Percentiles rank a stretch among this genome's conserved stretches.
Conservation (phyloP, 2,329 filamentous ascomycete genomes). For the Grosmannia clavigera region DNA sequence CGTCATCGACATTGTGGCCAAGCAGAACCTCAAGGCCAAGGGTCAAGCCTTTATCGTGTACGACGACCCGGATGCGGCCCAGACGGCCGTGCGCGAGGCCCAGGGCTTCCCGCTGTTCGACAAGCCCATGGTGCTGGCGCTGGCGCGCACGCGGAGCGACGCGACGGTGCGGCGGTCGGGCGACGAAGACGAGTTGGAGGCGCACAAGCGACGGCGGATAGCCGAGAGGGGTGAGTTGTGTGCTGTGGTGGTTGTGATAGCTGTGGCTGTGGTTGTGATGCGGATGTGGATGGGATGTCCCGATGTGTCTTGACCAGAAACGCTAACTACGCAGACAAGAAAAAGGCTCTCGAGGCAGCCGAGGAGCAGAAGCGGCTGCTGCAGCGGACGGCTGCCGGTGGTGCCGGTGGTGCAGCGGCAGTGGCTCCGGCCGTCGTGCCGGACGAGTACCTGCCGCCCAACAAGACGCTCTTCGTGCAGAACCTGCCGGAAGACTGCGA, state of each 20-base stretch:
- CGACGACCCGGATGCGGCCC: conserved; percentile 66
- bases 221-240: conserved; percentile 69
- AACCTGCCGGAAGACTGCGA: conserved; percentile 82
- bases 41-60: conserved; percentile 95
- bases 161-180: conserved; percentile 67
- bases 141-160: conserved; percentile 76
- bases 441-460: conserved; percentile 96
- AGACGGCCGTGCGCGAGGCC: conserved; percentile 72
- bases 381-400: conserved; percentile 11
- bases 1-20: conserved; percentile 59
- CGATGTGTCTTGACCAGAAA: no score
- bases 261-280: no score
- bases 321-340: conserved; percentile 37
- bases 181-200: conserved; percentile 70
- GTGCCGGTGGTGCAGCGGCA: conserved; percentile 25
- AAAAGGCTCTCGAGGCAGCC: conserved; percentile 70
- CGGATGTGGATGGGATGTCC: no score
- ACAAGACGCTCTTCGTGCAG: conserved; percentile 92
- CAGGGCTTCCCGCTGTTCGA: conserved; percentile 90
- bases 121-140: conserved; percentile 75
- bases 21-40: conserved; percentile 77
- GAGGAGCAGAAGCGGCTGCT: conserved; percentile 59
- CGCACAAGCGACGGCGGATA: conserved; percentile 69
- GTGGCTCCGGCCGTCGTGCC: conserved; percentile 41
- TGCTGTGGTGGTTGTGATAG: no score